Percentiles rank a stretch among this genome's conserved stretches.
Evolutionary conservation across 192 early-diverging fungal species (phyloP).

Genomic region (Glomus cerebriforme): DNA sequence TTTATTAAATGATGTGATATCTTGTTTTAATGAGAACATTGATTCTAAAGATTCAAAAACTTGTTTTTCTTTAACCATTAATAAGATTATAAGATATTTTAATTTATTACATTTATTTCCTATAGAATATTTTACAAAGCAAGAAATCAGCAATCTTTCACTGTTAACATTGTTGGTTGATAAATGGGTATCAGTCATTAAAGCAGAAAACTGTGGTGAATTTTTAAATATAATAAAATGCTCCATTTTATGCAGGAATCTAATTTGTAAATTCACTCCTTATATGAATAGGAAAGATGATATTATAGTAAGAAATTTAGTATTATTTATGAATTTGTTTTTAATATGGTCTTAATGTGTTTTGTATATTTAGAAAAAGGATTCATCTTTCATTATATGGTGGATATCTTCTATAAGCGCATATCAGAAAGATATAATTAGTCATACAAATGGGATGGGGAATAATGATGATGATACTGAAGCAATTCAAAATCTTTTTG

Average conservation of each 20-base stretch:
- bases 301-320: slow-evolving; percentile 2
- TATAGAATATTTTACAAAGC: slow-evolving; percentile 20
- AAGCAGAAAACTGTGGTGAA: background rate
- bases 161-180: slow-evolving; percentile 3
- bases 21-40: background rate
- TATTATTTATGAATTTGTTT: background rate
- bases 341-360: no score
- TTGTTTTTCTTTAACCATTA: background rate
- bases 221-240: background rate
- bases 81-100: background rate
- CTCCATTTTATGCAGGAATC: background rate
- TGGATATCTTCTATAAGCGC: slow-evolving; percentile 10
- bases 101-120: slow-evolving; percentile 1
- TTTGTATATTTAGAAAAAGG: background rate
- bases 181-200: background rate
- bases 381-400: slow-evolving; percentile 4
- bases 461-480: background rate
- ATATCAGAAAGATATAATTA: background rate
- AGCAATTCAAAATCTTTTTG: background rate
- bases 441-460: background rate
- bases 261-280: background rate
- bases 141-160: background rate
- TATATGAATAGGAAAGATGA: slow-evolving; percentile 1
- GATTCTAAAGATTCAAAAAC: no score
- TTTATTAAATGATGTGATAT: background rate